Conservation (phyloP, 1,284 basidiomycete genomes). For the Hortiboletus rubellus region DNA sequence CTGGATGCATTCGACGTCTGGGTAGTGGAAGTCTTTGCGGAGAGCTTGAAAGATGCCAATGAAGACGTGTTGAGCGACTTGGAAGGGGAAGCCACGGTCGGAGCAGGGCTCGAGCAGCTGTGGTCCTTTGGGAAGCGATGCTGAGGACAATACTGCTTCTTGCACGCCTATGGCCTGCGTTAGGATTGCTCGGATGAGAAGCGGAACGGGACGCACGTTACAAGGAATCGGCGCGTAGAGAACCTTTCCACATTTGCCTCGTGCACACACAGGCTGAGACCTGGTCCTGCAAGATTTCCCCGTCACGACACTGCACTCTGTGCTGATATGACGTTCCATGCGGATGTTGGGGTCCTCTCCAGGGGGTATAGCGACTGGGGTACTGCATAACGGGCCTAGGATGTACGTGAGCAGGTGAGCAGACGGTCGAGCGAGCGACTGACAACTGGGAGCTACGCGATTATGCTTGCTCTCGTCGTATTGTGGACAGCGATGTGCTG, state of each 20-base stretch:
- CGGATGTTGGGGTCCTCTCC: conserved; percentile 75
- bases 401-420: conserved; percentile 8
- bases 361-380: conserved; percentile 65
- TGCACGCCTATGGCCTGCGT: conserved; percentile 54
- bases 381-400: conserved; percentile 69
- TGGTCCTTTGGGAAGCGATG: conserved; percentile 76
- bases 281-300: conserved; percentile 45
- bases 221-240: conserved; percentile 73
- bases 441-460: conserved; percentile 72
- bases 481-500: conserved; percentile 61
- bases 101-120: conserved; percentile 43
- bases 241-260: conserved; percentile 64
- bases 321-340: conserved; percentile 69
- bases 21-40: not conserved
- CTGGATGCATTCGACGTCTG: conserved; percentile 10
- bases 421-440: conserved; percentile 16
- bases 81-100: conserved; percentile 18
- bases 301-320: conserved; percentile 66
- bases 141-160: conserved; percentile 65
- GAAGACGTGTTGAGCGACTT: conserved; percentile 9
- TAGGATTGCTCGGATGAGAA: not conserved
- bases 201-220: conserved; percentile 48
- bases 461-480: conserved; percentile 71
- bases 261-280: conserved; percentile 59
- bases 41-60: conserved; percentile 9